These are phyloP conservation scores for Lepidium didymum DNA, from an alignment of 345 rosid species.

Conservation along the genomic window DNA sequence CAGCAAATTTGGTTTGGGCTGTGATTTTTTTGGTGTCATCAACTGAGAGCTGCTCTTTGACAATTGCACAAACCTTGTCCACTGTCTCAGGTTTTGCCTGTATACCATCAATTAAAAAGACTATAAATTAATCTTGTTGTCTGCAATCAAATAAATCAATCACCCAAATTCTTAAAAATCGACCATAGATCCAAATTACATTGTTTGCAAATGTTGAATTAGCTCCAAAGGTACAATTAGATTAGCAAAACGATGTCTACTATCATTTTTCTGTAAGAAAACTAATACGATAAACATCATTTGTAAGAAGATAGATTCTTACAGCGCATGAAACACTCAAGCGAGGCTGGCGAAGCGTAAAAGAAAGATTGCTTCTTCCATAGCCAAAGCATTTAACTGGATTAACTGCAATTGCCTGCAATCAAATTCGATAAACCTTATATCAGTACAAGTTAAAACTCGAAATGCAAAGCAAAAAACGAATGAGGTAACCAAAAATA, in stretches of 20 bases:
- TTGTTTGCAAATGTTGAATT: background rate
- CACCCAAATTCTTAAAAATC: background rate
- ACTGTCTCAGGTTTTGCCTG: constrained; percentile 65
- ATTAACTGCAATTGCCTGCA: constrained; percentile 25
- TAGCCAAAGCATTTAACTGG: constrained; percentile 19
- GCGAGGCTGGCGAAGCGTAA: constrained; percentile 25
- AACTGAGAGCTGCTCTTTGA: constrained; percentile 51
- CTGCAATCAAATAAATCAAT: background rate
- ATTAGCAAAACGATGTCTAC: background rate
- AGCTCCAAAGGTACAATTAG: background rate
- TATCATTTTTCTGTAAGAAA: background rate
- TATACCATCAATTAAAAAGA: background rate
- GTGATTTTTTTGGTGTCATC: constrained; percentile 14
- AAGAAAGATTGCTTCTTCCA: constrained; percentile 39
- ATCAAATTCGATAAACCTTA: background rate
- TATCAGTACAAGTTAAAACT: background rate
- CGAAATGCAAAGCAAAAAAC: background rate
- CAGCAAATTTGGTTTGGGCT: constrained; percentile 37
- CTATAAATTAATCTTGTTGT: background rate
- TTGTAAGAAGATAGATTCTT: constrained; percentile 17
- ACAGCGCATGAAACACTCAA: constrained; percentile 45
- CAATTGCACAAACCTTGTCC: constrained; percentile 46
- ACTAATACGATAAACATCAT: background rate
- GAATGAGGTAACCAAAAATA: background rate
- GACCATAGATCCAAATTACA: background rate